Percentiles rank a stretch among this genome's conserved stretches.
Evolutionary conservation across 2,329 filamentous ascomycete species (phyloP).

Genomic region (Xylariaceae sp.): DNA sequence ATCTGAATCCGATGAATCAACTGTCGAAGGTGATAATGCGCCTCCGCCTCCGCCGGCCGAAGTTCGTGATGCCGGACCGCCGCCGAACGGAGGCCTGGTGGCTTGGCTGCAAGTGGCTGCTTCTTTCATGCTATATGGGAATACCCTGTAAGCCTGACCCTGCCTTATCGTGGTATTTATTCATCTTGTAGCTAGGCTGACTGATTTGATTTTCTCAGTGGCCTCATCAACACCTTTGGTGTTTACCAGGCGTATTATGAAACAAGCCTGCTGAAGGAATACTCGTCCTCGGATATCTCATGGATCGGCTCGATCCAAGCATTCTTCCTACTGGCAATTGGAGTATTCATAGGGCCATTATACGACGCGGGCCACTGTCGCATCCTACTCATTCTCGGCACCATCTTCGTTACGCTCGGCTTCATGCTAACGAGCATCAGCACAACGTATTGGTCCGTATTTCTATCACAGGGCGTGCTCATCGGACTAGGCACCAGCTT

Average conservation of each 20-base stretch:
- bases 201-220: conserved; percentile 19
- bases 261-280: conserved; percentile 21
- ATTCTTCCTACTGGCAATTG: conserved; percentile 40
- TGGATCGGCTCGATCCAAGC: conserved; percentile 43
- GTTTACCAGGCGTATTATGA: conserved; percentile 43
- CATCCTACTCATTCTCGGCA: conserved; percentile 34
- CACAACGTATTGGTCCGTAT: conserved; percentile 21
- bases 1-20: conserved; percentile 8
- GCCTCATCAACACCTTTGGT: conserved; percentile 40
- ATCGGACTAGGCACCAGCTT: conserved; percentile 25
- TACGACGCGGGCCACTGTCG: conserved; percentile 43
- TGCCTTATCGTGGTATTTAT: neutral
- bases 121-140: conserved; percentile 22
- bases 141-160: conserved; percentile 19
- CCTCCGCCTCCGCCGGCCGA: neutral
- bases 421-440: conserved; percentile 26
- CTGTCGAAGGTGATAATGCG: neutral
- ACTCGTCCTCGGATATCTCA: conserved; percentile 36
- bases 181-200: neutral
- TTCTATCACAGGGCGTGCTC: conserved; percentile 25
- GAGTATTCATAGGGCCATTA: conserved; percentile 40
- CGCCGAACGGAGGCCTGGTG: conserved; percentile 34
- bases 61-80: conserved; percentile 15
- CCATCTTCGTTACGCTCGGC: conserved; percentile 28
- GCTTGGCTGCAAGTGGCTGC: conserved; percentile 39